phyloP scores from a whole-genome alignment of 2,329 filamentous ascomycete genomes.

The Chrysoporthe puriensis region DNA sequence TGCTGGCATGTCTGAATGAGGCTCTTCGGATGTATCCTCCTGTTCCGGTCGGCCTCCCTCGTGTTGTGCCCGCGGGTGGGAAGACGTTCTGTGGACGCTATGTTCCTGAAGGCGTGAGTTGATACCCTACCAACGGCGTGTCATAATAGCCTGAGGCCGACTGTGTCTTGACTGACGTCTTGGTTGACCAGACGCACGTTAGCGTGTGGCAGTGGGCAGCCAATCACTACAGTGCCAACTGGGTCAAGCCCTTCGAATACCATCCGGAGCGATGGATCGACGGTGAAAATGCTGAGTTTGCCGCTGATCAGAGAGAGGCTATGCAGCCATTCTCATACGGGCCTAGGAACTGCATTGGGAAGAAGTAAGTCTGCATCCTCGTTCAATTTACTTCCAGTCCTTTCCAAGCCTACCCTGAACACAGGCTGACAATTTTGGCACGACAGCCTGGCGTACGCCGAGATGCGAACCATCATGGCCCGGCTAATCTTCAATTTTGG shows the following conservation, averaged over 20 bases:
- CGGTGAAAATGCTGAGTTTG: slow-evolving; percentile 30
- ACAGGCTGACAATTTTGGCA: neutral
- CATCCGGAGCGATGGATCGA: slow-evolving; percentile 42
- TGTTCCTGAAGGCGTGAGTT: slow-evolving; percentile 29
- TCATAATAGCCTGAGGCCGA: neutral
- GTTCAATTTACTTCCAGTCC: neutral
- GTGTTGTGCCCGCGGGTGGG: slow-evolving; percentile 29
- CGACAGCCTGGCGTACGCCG: slow-evolving; percentile 46
- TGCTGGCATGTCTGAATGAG: slow-evolving; percentile 45
- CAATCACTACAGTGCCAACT: slow-evolving; percentile 40
- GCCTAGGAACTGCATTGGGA: slow-evolving; percentile 46
- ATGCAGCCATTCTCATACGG: slow-evolving; percentile 46
- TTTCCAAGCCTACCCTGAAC: neutral
- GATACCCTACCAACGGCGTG: neutral
- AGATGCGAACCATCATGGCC: slow-evolving; percentile 52
- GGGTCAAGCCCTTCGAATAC: slow-evolving; percentile 38
- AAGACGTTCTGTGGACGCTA: slow-evolving; percentile 28
- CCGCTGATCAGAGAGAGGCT: slow-evolving; percentile 35
- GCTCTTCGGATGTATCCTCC: slow-evolving; percentile 44
- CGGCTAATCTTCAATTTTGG: slow-evolving; percentile 52
- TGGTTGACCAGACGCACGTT: slow-evolving; percentile 35
- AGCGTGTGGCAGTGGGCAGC: slow-evolving; percentile 39
- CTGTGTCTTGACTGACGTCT: neutral
- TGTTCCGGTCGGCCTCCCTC: slow-evolving; percentile 26
- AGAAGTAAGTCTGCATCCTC: slow-evolving; percentile 37